Conservation (phyloP, 768 basidiomycete species). For the Dacryopinax primogenitus region DNA sequence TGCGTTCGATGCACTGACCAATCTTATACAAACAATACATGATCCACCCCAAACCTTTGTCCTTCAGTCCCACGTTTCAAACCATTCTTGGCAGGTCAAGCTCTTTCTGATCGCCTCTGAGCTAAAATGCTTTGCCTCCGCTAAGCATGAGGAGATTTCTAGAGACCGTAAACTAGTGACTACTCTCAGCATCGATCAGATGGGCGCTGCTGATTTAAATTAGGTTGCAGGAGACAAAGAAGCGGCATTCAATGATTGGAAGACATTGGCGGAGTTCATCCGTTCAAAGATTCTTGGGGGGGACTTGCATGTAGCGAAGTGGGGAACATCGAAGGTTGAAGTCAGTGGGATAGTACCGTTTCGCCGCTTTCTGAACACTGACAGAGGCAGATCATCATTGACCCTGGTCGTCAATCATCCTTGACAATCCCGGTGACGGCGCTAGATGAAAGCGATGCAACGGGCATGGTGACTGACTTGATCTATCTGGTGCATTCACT, state of each 20-base stretch:
- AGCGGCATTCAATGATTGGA: slow-evolving; percentile 4
- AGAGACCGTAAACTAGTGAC: slow-evolving; percentile 3
- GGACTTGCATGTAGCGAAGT: not conserved
- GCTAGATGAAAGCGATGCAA: slow-evolving; percentile 1
- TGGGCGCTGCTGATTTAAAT: not conserved
- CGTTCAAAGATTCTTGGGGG: not conserved
- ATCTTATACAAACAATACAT: slow-evolving; percentile 4
- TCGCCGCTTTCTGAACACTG: not conserved
- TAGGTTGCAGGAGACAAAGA: slow-evolving; percentile 8
- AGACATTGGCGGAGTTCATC: slow-evolving; percentile 1
- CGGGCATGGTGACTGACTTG: not conserved
- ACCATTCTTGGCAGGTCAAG: slow-evolving; percentile 6
- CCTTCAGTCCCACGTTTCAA: not conserved
- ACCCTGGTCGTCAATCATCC: not conserved
- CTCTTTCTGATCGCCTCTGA: not conserved
- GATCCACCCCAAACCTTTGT: slow-evolving; percentile 5
- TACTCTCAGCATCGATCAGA: not conserved
- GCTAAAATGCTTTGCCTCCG: slow-evolving; percentile 1
- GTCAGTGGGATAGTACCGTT: not conserved
- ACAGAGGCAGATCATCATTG: not conserved
- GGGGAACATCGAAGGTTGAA: not conserved
- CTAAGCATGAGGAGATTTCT: not conserved
- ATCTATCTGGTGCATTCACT: not conserved
- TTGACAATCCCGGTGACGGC: not conserved
- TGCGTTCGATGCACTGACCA: not conserved